These are phyloP conservation scores for Wakefieldia striispora DNA, from an alignment of 768 basidiomycete species.

Conservation along the genomic window DNA sequence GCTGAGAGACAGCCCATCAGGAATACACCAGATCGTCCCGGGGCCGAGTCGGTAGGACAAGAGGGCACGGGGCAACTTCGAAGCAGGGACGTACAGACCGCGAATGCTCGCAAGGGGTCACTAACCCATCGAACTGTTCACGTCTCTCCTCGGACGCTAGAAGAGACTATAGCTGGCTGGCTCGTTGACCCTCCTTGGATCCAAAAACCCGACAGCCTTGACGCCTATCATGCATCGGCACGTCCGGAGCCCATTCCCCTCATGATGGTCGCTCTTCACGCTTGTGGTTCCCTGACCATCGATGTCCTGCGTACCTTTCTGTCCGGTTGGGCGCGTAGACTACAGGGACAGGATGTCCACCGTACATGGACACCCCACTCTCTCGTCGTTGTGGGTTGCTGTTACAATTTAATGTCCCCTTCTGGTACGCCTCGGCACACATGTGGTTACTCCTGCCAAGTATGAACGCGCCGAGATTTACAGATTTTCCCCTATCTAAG, in stretches of 20 bases:
- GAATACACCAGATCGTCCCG: not conserved
- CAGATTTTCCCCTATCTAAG: constrained; percentile 58
- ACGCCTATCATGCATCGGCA: not conserved
- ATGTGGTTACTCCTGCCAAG: not conserved
- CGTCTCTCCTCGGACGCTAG: constrained; percentile 49
- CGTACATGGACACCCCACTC: constrained; percentile 50
- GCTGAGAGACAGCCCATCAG: not conserved
- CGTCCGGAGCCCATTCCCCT: constrained; percentile 38
- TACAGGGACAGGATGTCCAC: not conserved
- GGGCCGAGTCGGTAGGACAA: not conserved
- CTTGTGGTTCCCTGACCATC: constrained; percentile 72
- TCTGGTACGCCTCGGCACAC: constrained; percentile 35
- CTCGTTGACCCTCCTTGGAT: constrained; percentile 26
- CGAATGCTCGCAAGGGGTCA: constrained; percentile 23
- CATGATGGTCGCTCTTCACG: constrained; percentile 67
- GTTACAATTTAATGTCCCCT: constrained; percentile 68
- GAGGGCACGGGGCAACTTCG: not conserved
- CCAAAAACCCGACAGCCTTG: not conserved
- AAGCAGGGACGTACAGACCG: not conserved
- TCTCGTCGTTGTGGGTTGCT: constrained; percentile 70
- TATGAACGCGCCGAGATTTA: constrained; percentile 1
- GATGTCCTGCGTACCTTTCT: constrained; percentile 60
- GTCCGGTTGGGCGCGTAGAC: constrained; percentile 19
- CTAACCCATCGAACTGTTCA: constrained; percentile 57
- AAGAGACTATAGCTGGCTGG: constrained; percentile 53